Base-by-base conservation (phyloP, 2,329 filamentous ascomycete species). In the Xylariaceae sp. region DNA sequence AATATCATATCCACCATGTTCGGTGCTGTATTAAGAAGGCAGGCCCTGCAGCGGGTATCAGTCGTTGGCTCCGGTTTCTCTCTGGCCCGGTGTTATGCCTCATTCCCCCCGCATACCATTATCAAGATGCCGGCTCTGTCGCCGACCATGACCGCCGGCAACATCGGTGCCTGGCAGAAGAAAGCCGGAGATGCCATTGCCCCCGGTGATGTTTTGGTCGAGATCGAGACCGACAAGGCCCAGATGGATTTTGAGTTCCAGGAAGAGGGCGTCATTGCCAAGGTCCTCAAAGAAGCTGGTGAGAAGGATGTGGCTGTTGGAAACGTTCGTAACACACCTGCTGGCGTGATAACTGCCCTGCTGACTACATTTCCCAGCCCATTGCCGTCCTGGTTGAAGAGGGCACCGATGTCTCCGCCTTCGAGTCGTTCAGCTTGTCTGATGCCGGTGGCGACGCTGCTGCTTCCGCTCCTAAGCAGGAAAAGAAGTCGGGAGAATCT, bases 221-320 rank as follows among this genome's bases (percentile, higher is more conserved):
- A 96, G 80, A 96, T 97, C 68, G 94, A 99, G 83, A 99, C 94
- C 67, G 94, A 99, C 77, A 99, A 99, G 83, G 94, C 94, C 61
- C 94, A 97, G 79, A 99, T 99, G 94, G 94, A 99, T 79, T 97
- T 99, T 72, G 94, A 99, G 76, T 97, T 95, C 76, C 94, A 99
- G 76, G 94, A 99, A 69, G 94, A 97, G 72, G 94, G 92, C 79
- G 83, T 95, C 57, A 81, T 99, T 64, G 92, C 94, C 68, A 96
- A 96, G 82, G 82, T 97, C 61, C 79, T 99, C 69, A 94, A 91
- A 78, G 88, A 96, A 43, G 86, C 87, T 56, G 95, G 95, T 62
- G 87, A 87, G 74, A 99, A 97, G 80, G 94, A 99, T 72, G 79
- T 99, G 59, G 73, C 92, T 29, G 91, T 99, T 67, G 94, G 94